Conservation (phyloP, 1,139 yeast genomes). For the Blastobotrys serpentis region DNA sequence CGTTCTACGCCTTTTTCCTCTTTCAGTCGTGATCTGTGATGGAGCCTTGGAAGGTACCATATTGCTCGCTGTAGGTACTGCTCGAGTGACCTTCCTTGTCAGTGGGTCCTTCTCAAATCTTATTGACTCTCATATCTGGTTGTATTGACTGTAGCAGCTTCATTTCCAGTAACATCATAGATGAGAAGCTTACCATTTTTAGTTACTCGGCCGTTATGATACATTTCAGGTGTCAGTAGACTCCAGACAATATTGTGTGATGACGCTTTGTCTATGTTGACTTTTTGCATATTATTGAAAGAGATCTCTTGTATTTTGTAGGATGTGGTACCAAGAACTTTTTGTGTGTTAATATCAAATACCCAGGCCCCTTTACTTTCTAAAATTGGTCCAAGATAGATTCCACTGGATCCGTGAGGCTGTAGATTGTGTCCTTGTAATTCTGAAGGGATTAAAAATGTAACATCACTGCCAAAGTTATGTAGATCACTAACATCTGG, state of each 20-base stretch:
- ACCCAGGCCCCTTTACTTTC: not conserved
- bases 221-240: not conserved
- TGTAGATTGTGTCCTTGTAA: not conserved
- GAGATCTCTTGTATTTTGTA: not conserved
- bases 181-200: not conserved
- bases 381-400: constrained; percentile 4
- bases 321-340: not conserved
- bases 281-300: not conserved
- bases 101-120: not conserved
- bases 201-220: not conserved
- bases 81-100: not conserved
- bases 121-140: too few relatives aligned
- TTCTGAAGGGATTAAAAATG: constrained; percentile 2
- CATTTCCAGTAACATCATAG: not conserved
- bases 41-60: not conserved
- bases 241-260: not conserved
- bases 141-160: too few relatives aligned
- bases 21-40: not conserved
- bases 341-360: not conserved
- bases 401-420: not conserved
- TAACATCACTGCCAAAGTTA: constrained; percentile 3
- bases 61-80: not conserved
- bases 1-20: not conserved
- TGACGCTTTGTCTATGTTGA: not conserved
- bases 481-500: constrained; percentile 4